Percentiles rank a stretch among this genome's conserved stretches.
These are phyloP conservation scores for Agrocybe pediades DNA, from an alignment of 768 basidiomycete species.

Conservation along the genomic window DNA sequence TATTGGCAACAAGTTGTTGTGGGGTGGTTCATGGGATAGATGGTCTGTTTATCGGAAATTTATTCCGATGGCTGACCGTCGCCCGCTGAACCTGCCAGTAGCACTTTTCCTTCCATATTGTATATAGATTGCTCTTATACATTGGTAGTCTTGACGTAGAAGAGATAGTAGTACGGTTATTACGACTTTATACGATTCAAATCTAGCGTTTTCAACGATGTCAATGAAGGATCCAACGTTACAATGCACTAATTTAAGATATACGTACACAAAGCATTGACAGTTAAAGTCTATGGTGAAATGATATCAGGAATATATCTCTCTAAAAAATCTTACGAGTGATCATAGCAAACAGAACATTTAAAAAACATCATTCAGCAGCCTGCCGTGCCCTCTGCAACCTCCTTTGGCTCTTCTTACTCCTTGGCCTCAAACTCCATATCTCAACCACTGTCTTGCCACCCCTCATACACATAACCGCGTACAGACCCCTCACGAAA, in stretches of 20 bases:
- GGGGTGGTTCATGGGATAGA: slow-evolving; percentile 6
- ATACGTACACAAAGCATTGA: too few relatives aligned
- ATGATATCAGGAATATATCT: too few relatives aligned
- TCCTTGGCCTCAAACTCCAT: slow-evolving; percentile 58
- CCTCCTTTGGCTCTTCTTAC: background rate
- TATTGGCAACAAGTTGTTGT: slow-evolving; percentile 4
- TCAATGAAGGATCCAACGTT: too few relatives aligned
- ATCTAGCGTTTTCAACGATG: too few relatives aligned
- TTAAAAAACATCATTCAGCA: too few relatives aligned
- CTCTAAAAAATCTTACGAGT: too few relatives aligned
- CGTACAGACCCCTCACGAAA: slow-evolving; percentile 63
- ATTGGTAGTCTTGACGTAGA: background rate
- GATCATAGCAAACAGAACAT: too few relatives aligned
- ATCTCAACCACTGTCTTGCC: slow-evolving; percentile 89
- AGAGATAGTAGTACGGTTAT: background rate
- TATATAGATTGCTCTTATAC: slow-evolving; percentile 2
- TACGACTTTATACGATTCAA: background rate
- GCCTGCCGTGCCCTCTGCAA: too few relatives aligned
- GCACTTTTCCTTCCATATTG: slow-evolving; percentile 4
- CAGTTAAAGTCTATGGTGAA: too few relatives aligned
- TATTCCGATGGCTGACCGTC: background rate
- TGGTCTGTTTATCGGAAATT: background rate
- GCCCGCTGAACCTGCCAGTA: slow-evolving; percentile 1
- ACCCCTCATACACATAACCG: slow-evolving; percentile 77
- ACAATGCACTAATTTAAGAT: too few relatives aligned